A percentile compares a stretch with the other conserved stretches of the same genome.
These are phyloP conservation scores for Zalaria sp. DNA, from an alignment of 2,329 filamentous ascomycete species.

Conservation along the genomic window DNA sequence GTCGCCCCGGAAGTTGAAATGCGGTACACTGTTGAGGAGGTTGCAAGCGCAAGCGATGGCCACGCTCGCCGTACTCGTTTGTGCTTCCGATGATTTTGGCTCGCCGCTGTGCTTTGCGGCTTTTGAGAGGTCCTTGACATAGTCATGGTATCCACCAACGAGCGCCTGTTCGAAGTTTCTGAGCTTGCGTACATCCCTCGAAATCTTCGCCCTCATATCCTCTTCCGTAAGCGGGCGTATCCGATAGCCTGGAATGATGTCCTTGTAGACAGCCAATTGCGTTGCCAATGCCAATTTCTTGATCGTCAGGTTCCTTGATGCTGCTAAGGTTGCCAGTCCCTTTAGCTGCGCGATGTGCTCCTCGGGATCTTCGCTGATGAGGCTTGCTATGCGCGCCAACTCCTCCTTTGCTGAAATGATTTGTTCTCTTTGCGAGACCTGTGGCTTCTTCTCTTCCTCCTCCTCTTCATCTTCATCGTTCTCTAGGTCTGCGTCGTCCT, in stretches of 20 bases:
- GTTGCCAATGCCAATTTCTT: conserved; percentile 78
- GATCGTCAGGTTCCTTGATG: conserved; percentile 56
- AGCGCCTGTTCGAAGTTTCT: conserved; percentile 79
- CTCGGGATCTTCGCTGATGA: conserved; percentile 85
- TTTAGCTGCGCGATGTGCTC: conserved; percentile 74
- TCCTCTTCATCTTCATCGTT: conserved; percentile 28
- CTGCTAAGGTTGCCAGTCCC: conserved; percentile 57
- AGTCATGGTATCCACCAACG: conserved; percentile 70
- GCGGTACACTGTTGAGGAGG: conserved; percentile 67
- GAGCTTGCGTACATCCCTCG: conserved; percentile 77
- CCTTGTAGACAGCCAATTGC: conserved; percentile 83
- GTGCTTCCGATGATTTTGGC: conserved; percentile 10
- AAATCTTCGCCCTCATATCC: conserved; percentile 63
- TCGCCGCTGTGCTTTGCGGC: conserved; percentile 8
- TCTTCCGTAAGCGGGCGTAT: conserved; percentile 73
- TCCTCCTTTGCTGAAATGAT: conserved; percentile 84
- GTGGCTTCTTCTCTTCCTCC: conserved; percentile 38
- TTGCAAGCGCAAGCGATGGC: conserved; percentile 78
- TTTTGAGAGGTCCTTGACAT: conserved; percentile 64
- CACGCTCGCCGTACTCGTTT: conserved; percentile 46
- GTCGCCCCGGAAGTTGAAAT: conserved; percentile 93
- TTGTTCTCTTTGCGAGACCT: conserved; percentile 62
- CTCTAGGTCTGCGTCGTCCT: conserved; percentile 20
- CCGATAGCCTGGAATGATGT: conserved; percentile 89
- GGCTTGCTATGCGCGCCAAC: conserved; percentile 64